Evolutionary conservation across 1,284 basidiomycete genomes (phyloP).

Genomic region (Microbotryum intermedium): DNA sequence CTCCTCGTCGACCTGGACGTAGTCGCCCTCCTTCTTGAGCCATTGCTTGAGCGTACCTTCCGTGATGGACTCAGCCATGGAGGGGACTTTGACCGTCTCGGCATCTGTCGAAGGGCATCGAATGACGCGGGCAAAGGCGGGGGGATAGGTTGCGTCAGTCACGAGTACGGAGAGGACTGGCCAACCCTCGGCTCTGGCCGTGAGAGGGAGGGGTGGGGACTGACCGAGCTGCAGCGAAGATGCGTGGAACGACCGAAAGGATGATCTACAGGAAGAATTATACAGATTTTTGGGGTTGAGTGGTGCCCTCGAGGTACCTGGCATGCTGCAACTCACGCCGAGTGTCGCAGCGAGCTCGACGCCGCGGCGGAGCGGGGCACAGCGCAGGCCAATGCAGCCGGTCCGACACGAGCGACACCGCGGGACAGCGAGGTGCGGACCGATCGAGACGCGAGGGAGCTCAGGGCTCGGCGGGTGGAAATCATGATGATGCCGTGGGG

Average conservation of each 20-base stretch:
- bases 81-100: conserved; percentile 77
- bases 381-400: too few relatives aligned
- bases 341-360: background rate
- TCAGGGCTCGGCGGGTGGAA: too few relatives aligned
- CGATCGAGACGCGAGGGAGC: too few relatives aligned
- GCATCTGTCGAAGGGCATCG: conserved; percentile 4
- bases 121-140: background rate
- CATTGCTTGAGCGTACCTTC: conserved; percentile 95
- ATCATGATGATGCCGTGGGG: too few relatives aligned
- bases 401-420: too few relatives aligned
- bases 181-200: background rate
- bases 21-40: conserved; percentile 89
- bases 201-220: background rate
- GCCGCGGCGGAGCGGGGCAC: background rate
- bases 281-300: background rate
- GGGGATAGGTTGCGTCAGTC: background rate
- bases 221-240: conserved; percentile 14
- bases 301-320: too few relatives aligned
- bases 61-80: conserved; percentile 98
- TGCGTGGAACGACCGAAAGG: conserved; percentile 22
- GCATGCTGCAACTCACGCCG: too few relatives aligned
- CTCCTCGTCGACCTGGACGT: conserved; percentile 86
- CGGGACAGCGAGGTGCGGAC: too few relatives aligned
- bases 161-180: background rate
- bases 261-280: background rate